Evolutionary conservation across 805 yeast species (phyloP).

Genomic region (Scheffersomyces ergatensis): DNA sequence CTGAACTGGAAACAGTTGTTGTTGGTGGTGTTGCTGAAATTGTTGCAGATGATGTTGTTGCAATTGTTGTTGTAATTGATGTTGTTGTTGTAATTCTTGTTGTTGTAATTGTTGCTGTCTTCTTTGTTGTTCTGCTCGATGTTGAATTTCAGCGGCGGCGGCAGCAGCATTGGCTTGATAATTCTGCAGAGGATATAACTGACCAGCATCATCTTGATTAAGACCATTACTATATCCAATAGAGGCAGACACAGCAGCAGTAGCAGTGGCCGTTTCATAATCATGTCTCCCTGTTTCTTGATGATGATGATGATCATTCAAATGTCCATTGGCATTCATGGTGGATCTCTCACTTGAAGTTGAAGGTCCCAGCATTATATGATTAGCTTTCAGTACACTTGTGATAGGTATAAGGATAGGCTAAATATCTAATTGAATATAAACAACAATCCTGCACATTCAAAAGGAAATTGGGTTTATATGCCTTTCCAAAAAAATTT

Average conservation of each 20-base stretch:
- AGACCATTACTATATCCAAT: constrained; percentile 1
- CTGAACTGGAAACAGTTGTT: constrained; percentile 10
- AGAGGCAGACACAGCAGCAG: constrained; percentile 13
- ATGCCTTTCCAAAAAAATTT: constrained; percentile 3
- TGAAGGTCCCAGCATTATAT: constrained; percentile 28
- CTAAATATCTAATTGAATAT: constrained; percentile 9
- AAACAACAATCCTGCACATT: constrained; percentile 25
- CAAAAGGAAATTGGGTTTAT: constrained; percentile 1
- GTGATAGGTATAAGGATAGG: too few species aligned
- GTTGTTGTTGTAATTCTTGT: constrained; percentile 14
- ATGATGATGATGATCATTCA: constrained; percentile 8
- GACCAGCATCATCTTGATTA: constrained; percentile 4
- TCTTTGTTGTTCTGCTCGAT: constrained; percentile 14
- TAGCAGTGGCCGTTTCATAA: constrained; percentile 11
- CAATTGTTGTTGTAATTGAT: constrained; percentile 15
- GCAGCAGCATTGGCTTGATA: constrained; percentile 13
- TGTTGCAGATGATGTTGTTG: constrained; percentile 12
- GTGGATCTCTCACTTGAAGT: constrained; percentile 29
- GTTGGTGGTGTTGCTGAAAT: constrained; percentile 10
- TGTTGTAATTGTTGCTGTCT: constrained; percentile 16
- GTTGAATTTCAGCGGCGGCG: constrained; percentile 17
- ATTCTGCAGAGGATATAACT: constrained; percentile 11
- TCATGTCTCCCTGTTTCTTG: constrained; percentile 1
- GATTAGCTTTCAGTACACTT: too few species aligned
- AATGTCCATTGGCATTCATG: constrained; percentile 11